A percentile compares a stretch with the other conserved stretches of the same genome.
These are phyloP conservation scores for Trichoderma erinaceum DNA, from an alignment of 495 filamentous ascomycete genomes.

Conservation along the genomic window DNA sequence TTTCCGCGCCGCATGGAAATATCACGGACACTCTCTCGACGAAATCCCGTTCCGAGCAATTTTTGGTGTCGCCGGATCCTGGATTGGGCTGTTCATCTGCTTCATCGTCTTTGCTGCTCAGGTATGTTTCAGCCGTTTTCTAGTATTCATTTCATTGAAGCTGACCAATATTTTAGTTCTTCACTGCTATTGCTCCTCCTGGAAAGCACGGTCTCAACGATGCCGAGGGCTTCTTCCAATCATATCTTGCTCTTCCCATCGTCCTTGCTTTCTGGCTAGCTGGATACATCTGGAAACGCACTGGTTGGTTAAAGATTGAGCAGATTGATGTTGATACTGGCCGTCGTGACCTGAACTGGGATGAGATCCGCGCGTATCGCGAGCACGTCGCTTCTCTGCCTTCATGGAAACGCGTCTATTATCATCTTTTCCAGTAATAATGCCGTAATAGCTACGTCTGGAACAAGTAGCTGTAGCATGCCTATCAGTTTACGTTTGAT, in stretches of 20 bases:
- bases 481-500: background rate
- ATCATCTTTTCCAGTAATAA: constrained; percentile 41
- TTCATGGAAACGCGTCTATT: constrained; percentile 40
- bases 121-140: constrained; percentile 34
- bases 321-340: constrained; percentile 36
- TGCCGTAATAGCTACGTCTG: background rate
- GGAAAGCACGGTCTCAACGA: constrained; percentile 41
- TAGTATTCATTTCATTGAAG: constrained; percentile 36
- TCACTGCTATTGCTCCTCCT: constrained; percentile 38
- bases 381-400: constrained; percentile 41
- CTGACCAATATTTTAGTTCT: constrained; percentile 13
- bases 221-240: constrained; percentile 55
- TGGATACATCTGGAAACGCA: constrained; percentile 51
- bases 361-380: constrained; percentile 44
- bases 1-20: constrained; percentile 54
- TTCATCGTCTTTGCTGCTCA: constrained; percentile 50
- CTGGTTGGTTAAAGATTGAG: constrained; percentile 57
- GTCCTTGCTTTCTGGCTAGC: constrained; percentile 43
- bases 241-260: constrained; percentile 56
- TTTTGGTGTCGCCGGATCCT: constrained; percentile 58
- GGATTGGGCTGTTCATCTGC: constrained; percentile 52
- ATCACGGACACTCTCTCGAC: constrained; percentile 43
- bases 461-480: background rate
- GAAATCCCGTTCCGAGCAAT: constrained; percentile 46
- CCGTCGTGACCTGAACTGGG: constrained; percentile 35